Evolutionary conservation across 345 rosid genomes (phyloP).

Genomic region (Barbarea vulgaris): DNA sequence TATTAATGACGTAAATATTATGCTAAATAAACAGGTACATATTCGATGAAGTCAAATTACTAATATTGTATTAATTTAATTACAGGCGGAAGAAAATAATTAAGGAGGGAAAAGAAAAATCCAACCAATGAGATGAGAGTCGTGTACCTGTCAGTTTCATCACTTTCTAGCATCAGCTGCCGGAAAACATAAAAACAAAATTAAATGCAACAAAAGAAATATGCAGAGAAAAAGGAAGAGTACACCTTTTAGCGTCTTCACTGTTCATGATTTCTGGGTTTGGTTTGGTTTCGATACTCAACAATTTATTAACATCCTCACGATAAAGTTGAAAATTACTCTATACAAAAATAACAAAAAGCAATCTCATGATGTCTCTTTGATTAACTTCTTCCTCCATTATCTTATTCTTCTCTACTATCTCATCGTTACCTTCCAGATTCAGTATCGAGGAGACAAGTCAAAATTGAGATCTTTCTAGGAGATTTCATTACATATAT

Average conservation of each 20-base stretch:
- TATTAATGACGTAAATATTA: background rate
- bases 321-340: conserved; percentile 21
- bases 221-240: background rate
- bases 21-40: background rate
- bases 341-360: background rate
- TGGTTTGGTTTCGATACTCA: conserved; percentile 12
- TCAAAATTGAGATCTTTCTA: conserved; percentile 4
- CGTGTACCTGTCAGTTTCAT: conserved; percentile 23
- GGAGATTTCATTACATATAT: background rate
- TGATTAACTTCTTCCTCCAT: too few species aligned
- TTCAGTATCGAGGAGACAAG: conserved; percentile 3
- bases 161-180: background rate
- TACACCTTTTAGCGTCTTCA: background rate
- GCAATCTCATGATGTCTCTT: too few species aligned
- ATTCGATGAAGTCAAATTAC: background rate
- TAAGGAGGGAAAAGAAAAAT: background rate
- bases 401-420: background rate
- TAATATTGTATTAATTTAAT: background rate
- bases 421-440: conserved; percentile 15
- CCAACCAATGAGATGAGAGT: background rate
- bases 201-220: background rate
- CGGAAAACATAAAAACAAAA: background rate
- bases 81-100: background rate
- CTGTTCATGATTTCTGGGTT: conserved; percentile 20
- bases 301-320: conserved; percentile 34